Evolutionary conservation across 768 basidiomycete species (phyloP).

Genomic region (Krasilnikovozyma curviuscula): DNA sequence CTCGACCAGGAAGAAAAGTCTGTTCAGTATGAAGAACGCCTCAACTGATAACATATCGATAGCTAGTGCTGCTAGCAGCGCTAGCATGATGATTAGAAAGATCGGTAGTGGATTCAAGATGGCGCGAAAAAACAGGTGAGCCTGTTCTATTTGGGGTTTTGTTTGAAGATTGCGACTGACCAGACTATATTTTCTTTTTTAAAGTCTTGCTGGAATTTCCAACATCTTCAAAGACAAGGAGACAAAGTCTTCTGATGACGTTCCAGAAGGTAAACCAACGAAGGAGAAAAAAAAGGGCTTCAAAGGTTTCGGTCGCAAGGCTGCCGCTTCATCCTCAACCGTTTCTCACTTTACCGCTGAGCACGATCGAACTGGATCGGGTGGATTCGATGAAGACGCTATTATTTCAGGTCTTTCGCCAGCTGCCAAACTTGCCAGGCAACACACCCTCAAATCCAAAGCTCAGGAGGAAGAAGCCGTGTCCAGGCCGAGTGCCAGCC

Average conservation of each 20-base stretch:
- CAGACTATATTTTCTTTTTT: not conserved
- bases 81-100: conserved; percentile 91
- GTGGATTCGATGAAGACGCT: conserved; percentile 27
- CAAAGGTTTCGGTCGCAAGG: conserved; percentile 34
- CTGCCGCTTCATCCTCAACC: conserved; percentile 44
- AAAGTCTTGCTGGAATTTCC: conserved; percentile 68
- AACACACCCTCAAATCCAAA: conserved; percentile 65
- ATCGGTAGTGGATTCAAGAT: conserved; percentile 74
- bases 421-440: conserved; percentile 69
- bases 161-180: not conserved
- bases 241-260: conserved; percentile 20
- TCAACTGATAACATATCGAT: conserved; percentile 91
- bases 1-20: conserved; percentile 33
- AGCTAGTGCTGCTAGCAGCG: conserved; percentile 80
- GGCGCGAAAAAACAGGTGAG: conserved; percentile 52
- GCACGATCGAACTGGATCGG: conserved; percentile 40
- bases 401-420: conserved; percentile 61
- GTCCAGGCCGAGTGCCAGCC: conserved; percentile 32
- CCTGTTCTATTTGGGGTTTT: conserved; percentile 7
- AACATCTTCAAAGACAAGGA: conserved; percentile 78
- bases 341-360: conserved; percentile 72
- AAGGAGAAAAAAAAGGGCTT: conserved; percentile 31
- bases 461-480: conserved; percentile 43
- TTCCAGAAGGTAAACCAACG: conserved; percentile 16
- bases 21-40: conserved; percentile 79